Percentiles rank a stretch among this genome's conserved stretches.
phyloP scores from a whole-genome alignment of 495 filamentous ascomycete species.

The Aspergillus incahuasiensis region DNA sequence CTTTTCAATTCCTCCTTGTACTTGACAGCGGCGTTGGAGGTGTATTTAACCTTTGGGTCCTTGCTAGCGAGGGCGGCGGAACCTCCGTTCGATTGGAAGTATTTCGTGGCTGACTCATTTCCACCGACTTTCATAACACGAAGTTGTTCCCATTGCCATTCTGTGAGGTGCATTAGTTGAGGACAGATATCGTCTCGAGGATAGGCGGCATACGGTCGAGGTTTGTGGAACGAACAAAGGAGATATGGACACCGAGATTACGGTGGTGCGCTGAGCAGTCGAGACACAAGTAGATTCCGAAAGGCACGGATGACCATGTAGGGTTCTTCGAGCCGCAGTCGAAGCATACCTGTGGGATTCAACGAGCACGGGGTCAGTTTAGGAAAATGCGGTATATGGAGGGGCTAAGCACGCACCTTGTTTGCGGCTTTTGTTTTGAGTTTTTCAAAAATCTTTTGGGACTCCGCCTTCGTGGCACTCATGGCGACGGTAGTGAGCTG shows the following conservation, averaged over 20 bases:
- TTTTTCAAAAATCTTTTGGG: constrained; percentile 97
- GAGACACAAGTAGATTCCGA: constrained; percentile 96
- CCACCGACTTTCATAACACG: constrained; percentile 98
- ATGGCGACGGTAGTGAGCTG: constrained; percentile 39
- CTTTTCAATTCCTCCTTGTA: constrained; percentile 94
- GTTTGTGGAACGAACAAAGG: constrained; percentile 96
- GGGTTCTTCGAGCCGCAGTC: constrained; percentile 96
- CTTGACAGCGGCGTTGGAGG: constrained; percentile 81
- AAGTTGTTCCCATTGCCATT: constrained; percentile 99
- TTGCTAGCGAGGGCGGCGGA: constrained; percentile 91
- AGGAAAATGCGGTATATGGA: constrained; percentile 22
- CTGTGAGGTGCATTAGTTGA: constrained; percentile 44
- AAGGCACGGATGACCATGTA: constrained; percentile 95
- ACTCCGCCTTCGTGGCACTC: constrained; percentile 91
- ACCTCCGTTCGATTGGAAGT: constrained; percentile 92
- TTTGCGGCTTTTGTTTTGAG: constrained; percentile 89
- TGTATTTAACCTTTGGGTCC: constrained; percentile 93
- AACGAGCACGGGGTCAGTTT: constrained; percentile 1
- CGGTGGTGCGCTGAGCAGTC: constrained; percentile 93
- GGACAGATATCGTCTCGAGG: not conserved
- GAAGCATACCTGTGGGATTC: constrained; percentile 72
- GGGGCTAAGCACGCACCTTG: constrained; percentile 63
- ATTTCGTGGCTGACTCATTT: constrained; percentile 97
- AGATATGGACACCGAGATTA: constrained; percentile 90
- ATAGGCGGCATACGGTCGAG: constrained; percentile 77